These are phyloP conservation scores for Herpetomonas samuelpessoai DNA, from an alignment of 208 protist species.

Conservation along the genomic window DNA sequence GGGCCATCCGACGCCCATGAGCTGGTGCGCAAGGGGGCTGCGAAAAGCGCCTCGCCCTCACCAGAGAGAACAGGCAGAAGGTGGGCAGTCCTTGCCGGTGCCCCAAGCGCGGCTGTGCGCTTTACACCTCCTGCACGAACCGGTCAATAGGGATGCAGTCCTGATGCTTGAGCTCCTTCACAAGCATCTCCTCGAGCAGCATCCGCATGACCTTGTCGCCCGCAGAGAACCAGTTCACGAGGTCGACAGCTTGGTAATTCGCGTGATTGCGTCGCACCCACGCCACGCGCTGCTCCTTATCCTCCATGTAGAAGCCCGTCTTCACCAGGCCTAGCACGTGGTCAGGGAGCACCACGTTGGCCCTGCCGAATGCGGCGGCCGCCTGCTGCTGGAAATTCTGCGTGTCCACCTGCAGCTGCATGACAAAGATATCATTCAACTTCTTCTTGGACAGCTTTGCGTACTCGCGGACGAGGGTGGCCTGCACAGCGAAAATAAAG, in stretches of 20 bases:
- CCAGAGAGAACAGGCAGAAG: no score
- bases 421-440: constrained; percentile 63
- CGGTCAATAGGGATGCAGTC: constrained; percentile 60
- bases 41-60: no score
- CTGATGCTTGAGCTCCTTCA: constrained; percentile 46
- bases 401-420: constrained; percentile 83
- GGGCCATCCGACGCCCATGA: no score
- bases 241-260: constrained; percentile 50
- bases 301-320: constrained; percentile 67
- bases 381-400: constrained; percentile 80
- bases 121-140: constrained; percentile 27
- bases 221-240: constrained; percentile 61
- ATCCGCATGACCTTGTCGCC: constrained; percentile 52
- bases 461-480: constrained; percentile 67
- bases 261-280: constrained; percentile 66
- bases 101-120: no score
- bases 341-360: constrained; percentile 52
- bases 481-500: constrained; percentile 72
- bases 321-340: constrained; percentile 67
- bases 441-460: constrained; percentile 68
- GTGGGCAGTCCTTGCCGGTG: no score
- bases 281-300: constrained; percentile 36
- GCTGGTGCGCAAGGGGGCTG: no score
- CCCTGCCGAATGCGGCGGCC: constrained; percentile 40
- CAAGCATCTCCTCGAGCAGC: constrained; percentile 64